These are phyloP conservation scores for Terfezia claveryi DNA, from an alignment of 495 filamentous ascomycete species.

Conservation along the genomic window DNA sequence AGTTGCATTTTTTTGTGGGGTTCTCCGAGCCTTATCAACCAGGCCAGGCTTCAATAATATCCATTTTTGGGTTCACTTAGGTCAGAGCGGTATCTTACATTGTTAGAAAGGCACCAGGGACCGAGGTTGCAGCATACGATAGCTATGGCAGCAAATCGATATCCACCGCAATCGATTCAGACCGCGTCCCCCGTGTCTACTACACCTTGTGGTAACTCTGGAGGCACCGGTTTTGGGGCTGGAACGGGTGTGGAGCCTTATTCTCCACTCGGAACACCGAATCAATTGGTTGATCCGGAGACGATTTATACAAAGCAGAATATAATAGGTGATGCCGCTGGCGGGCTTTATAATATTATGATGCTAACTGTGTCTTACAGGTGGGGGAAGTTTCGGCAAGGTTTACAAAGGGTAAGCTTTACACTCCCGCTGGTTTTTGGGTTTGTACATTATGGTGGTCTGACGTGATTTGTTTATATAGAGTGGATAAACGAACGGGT, in stretches of 20 bases:
- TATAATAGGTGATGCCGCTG: slow-evolving; percentile 37
- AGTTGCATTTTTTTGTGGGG: no score
- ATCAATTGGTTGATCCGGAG: slow-evolving; percentile 46
- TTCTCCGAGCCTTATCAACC: no score
- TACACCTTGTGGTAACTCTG: not conserved
- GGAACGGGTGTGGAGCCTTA: not conserved
- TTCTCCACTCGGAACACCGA: slow-evolving; percentile 3
- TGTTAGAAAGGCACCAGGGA: no score
- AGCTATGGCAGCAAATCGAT: not conserved
- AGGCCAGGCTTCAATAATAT: no score
- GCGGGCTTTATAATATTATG: not conserved
- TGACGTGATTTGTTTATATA: slow-evolving; percentile 24
- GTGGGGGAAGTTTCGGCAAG: slow-evolving; percentile 81
- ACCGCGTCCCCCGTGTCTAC: not conserved
- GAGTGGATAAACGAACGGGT: slow-evolving; percentile 8
- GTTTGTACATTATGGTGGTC: no score
- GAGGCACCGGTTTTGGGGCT: not conserved
- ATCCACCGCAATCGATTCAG: not conserved
- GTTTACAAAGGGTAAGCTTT: slow-evolving; percentile 57
- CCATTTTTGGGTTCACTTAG: no score
- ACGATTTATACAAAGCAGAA: slow-evolving; percentile 80
- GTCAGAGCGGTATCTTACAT: no score
- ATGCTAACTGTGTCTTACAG: slow-evolving; percentile 4
- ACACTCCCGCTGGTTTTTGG: no score
- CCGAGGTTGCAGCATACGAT: no score